Evolutionary conservation across 192 early-diverging fungal genomes (phyloP), one percentile per base, ranked within the genome.

Genomic region (Coemansia furcata): DNA sequence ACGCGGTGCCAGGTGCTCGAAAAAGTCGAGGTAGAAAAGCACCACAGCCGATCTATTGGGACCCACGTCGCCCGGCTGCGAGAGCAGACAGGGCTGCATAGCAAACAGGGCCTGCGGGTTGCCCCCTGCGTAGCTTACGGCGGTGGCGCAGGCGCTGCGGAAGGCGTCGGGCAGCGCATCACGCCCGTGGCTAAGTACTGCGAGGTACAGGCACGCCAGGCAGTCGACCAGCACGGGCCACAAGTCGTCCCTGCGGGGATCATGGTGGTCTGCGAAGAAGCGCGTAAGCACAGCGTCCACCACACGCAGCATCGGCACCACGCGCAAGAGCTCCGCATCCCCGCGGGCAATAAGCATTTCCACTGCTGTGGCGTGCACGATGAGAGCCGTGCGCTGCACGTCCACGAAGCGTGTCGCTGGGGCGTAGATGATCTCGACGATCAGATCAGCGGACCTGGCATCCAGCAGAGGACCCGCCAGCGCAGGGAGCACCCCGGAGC

Each of bases 11-110:
- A 80, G 15, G n/a, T 80, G 78, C 44, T 80, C 78, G 11, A 68
- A 17, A 33, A 80, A n/a, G 17, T 80, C 78, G 42, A 80, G 17
- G 44, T 74, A 72, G 30, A 80, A 80, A 58, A 80, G 63, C 35
- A 80, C 69, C 0, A 62, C 17, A 68, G 32, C 14, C 42, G 65
- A 10, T 17, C 36, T 14, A 29, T 26, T 0, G 14, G 12, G 1
- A 2, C 33, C 36, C 26, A 32, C 40, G 33, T 40, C 10, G 29
- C 14, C 21, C 1, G 19, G n/a, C 23, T 1, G 1, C 11, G 60
- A 72, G 11, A 37, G 23, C 23, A 80, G 38, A 15, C 69, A 75
- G 17, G 69, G 73, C 44, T 80, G 68, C 12, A 0, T 0, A 0
- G 21, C 32, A 60, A 80, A 80, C 66, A 75, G 14, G 36, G 9